Conservation (phyloP, 495 filamentous ascomycete genomes). For the Xylaria nigripes region DNA sequence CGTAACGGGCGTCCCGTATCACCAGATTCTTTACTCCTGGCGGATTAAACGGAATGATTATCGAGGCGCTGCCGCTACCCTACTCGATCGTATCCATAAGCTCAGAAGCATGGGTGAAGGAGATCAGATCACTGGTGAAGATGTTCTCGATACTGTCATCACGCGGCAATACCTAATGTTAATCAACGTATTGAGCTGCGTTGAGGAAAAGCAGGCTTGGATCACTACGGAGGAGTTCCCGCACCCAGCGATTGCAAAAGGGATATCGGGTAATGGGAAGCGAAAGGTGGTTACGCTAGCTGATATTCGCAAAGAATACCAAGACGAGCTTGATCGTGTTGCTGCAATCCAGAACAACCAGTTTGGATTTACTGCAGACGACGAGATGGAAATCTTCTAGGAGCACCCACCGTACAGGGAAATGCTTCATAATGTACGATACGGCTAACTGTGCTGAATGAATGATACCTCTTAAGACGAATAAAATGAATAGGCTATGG, state of each 20-base stretch:
- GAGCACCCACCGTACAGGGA: slow-evolving; percentile 9
- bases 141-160: slow-evolving; percentile 48
- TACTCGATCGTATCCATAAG: slow-evolving; percentile 55
- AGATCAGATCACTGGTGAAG: slow-evolving; percentile 39
- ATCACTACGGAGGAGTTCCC: slow-evolving; percentile 41
- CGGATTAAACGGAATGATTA: slow-evolving; percentile 76
- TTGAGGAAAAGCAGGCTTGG: slow-evolving; percentile 73
- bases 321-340: slow-evolving; percentile 74
- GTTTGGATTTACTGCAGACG: slow-evolving; percentile 43
- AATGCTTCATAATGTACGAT: slow-evolving; percentile 20
- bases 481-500: slow-evolving; percentile 1
- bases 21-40: slow-evolving; percentile 82
- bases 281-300: slow-evolving; percentile 69
- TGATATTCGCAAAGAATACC: slow-evolving; percentile 77
- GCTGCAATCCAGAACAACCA: slow-evolving; percentile 52
- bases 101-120: slow-evolving; percentile 39
- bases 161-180: slow-evolving; percentile 67
- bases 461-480: slow-evolving; percentile 26
- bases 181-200: slow-evolving; percentile 81
- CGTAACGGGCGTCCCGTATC: slow-evolving; percentile 53
- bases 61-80: slow-evolving; percentile 74
- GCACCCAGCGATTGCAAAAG: slow-evolving; percentile 7
- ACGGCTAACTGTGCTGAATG: slow-evolving; percentile 17
- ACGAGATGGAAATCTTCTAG: slow-evolving; percentile 39
- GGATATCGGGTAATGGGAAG: slow-evolving; percentile 21